phyloP scores from a whole-genome alignment of 1,139 yeast species.

The Lodderomyces metapsilosis region DNA sequence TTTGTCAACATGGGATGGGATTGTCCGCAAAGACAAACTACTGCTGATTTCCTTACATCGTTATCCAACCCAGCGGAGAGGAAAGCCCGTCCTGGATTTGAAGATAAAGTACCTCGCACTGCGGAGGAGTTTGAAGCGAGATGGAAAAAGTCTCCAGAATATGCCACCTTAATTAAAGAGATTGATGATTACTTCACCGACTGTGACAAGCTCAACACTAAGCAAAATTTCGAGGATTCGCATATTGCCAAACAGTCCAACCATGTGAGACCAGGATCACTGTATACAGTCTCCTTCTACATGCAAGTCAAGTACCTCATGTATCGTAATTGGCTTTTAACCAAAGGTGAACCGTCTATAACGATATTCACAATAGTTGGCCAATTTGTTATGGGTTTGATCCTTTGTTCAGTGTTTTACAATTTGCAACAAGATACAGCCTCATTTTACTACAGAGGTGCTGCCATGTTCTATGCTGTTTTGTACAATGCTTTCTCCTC shows the following conservation, averaged over 20 bases:
- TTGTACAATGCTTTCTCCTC: conserved; percentile 58
- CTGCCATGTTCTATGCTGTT: conserved; percentile 56
- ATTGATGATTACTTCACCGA: conserved; percentile 19
- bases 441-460: conserved; percentile 59
- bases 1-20: conserved; percentile 69
- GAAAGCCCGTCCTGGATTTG: conserved; percentile 46
- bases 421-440: conserved; percentile 45
- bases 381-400: conserved; percentile 65
- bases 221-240: conserved; percentile 30
- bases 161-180: conserved; percentile 14
- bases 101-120: conserved; percentile 24
- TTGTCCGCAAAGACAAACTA: conserved; percentile 75
- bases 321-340: conserved; percentile 61
- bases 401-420: conserved; percentile 68
- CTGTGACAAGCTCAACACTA: conserved; percentile 8
- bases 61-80: conserved; percentile 71
- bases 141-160: conserved; percentile 24
- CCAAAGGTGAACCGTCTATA: conserved; percentile 65
- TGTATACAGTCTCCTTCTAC: conserved; percentile 62
- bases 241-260: conserved; percentile 61
- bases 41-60: conserved; percentile 79
- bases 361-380: conserved; percentile 59
- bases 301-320: conserved; percentile 65
- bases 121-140: conserved; percentile 23
- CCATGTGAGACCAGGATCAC: conserved; percentile 51